Base-by-base conservation (phyloP, 805 yeast species). In the Metschnikowia matae region DNA sequence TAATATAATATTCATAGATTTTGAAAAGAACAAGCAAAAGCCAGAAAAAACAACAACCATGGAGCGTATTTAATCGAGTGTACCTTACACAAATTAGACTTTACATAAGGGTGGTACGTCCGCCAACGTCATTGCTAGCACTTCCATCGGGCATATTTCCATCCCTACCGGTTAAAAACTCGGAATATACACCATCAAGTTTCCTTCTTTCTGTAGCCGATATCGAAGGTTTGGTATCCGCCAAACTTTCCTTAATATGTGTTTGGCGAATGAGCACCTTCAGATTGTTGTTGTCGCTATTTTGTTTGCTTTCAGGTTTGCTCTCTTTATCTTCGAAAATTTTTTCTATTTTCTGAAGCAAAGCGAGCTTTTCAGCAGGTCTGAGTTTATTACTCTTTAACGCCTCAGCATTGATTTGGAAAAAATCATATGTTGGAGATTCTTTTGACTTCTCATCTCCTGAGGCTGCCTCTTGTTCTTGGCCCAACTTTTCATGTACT, bases 61-160 rank as follows among this genome's bases (percentile, higher is more conserved):
- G 23, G 26, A 11, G 15, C 6, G 8, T 20, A 6, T 8, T 20
- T 37, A 10, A 37, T 20, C 3, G 13, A 10, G 29, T 13, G 20
- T 21, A 18, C 26, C 6, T 20, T 39, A 21, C 17, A 18, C n/a
- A 8, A 42, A 8, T 8, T 33, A n/a, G 20, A 20, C 4, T 20
- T 35, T 66, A 90, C 89, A 87, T 87, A 46, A 91, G 69, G 0
- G 96, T 86, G 8, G 87, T 79, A 52, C 97, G 75, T 3, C 90
- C 96, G 1, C 97, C 97, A 15, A 90, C 78, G 43, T 87, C 91
- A 38, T 74, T 81, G 60, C 94, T 81, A 3, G 92, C 82, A 33
- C 83, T 78, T 0, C 97, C 97, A 55, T 82, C 83, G 0, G 95
- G 96, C 89, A 92, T 82, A 51, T 85, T 84, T 0, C 96, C 97